Conservation (phyloP, 495 filamentous ascomycete genomes). For the Aspergillus hancockii region DNA sequence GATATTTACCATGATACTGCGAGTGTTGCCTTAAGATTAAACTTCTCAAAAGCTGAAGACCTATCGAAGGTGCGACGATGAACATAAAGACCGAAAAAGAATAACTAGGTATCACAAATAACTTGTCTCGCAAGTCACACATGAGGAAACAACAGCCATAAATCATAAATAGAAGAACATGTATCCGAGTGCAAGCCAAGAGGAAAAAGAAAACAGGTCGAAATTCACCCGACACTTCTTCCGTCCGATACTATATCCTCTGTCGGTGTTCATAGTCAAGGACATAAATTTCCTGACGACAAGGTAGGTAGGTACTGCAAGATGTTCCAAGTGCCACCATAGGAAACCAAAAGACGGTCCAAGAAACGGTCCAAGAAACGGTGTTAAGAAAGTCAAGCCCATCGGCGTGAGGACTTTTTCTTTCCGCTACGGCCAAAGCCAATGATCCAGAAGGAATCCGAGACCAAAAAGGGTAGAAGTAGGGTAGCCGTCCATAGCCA, state of each 20-base stretch:
- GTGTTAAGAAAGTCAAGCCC: not conserved
- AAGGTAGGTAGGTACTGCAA: not conserved
- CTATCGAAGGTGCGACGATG: no score
- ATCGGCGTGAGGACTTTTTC: not conserved
- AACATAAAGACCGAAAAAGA: no score
- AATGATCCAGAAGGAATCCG: not conserved
- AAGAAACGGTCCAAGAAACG: not conserved
- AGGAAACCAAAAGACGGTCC: not conserved
- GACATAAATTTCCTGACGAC: not conserved
- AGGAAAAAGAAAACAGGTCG: no score
- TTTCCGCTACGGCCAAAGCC: not conserved
- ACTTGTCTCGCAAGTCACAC: no score
- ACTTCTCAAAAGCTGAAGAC: no score
- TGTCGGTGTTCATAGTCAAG: not conserved
- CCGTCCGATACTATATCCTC: not conserved
- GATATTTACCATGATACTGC: no score
- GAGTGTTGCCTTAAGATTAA: no score
- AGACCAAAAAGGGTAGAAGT: not conserved
- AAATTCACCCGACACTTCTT: not conserved
- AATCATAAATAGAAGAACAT: no score
- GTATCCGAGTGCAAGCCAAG: no score
- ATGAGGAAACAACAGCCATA: no score
- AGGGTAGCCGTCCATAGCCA: not conserved
- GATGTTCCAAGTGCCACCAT: not conserved
- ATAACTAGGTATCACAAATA: no score